These are phyloP conservation scores for Mycena vitilis DNA, from an alignment of 768 basidiomycete genomes.

Conservation along the genomic window DNA sequence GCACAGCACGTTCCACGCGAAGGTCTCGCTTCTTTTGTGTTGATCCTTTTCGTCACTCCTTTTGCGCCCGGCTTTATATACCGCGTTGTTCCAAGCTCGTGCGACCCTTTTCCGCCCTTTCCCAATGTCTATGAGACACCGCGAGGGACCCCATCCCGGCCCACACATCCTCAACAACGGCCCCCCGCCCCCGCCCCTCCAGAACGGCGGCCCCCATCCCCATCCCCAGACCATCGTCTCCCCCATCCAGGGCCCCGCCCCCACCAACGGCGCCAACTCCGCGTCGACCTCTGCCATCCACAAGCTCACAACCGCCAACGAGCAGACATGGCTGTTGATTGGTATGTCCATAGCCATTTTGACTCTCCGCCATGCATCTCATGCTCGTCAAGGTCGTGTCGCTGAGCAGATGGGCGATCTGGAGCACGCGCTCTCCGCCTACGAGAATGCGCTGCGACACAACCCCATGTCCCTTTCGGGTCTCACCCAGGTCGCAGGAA, in stretches of 20 bases:
- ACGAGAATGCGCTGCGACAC: conserved; percentile 95
- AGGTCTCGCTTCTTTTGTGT: neutral
- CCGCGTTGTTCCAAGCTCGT: neutral
- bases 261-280: conserved; percentile 52
- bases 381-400: conserved; percentile 74
- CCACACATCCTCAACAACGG: conserved; percentile 43
- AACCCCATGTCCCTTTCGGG: conserved; percentile 92
- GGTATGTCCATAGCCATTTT: conserved; percentile 60
- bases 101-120: conserved; percentile 12
- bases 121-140: conserved; percentile 24
- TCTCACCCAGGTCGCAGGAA: conserved; percentile 93
- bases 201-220: conserved; percentile 56
- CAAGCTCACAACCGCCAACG: conserved; percentile 88
- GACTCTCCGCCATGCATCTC: conserved; percentile 23
- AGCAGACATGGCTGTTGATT: conserved; percentile 95
- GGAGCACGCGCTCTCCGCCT: conserved; percentile 91
- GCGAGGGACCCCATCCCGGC: conserved; percentile 8
- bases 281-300: conserved; percentile 69
- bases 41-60: conserved; percentile 3
- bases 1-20: no score
- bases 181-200: conserved; percentile 42
- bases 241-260: conserved; percentile 52
- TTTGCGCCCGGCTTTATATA: conserved; percentile 21
- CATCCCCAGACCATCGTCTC: conserved; percentile 57
- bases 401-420: conserved; percentile 96